Base-by-base conservation (phyloP, 2,329 filamentous ascomycete species). In the Hypoxylon sp. region DNA sequence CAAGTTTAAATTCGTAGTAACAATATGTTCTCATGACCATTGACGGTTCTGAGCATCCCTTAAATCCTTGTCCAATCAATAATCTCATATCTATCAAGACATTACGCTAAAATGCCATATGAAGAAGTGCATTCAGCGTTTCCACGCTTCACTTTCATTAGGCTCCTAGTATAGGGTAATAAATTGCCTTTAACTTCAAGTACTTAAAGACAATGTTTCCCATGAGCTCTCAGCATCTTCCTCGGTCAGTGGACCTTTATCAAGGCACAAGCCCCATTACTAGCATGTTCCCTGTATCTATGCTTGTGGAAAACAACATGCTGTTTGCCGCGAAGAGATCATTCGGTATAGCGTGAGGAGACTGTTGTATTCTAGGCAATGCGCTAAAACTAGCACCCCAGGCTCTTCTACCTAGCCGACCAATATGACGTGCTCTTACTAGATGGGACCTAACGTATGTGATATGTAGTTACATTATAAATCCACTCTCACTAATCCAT, bases 331-430 rank as follows among this genome's bases (percentile, higher is more conserved):
- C 52, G 52, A 55, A 6, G 17, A 46, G 3, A 17, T 2, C 29
- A 57, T 58, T n/a, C 22, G 31, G 56, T 44, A 53, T 68, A 68
- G 65, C 56, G 61, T 55, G 56, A 68, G 61, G 61, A 51, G 60
- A 48, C 29, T 35, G 60, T 61, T 42, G 51, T 52, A 64, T 67
- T 31, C n/a, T 58, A 10, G 22, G 26, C 10, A 31, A n/a, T n/a
- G 39, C 19, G n/a, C 65, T 53, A 42, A 35, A 14, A 13, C 37
- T 50, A 54, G 52, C 31, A 35, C 56, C 47, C 60, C 50, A 44
- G 24, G 17, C 39, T 42, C 37, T 44, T 13, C 31, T n/a, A 10
- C 39, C 51, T 10, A 61, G 35, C 5, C 6, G 17, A 11, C 44
- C 46, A 60, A 57, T 26, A 33, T 19, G 11, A 47, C 53, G 47